phyloP scores from a whole-genome alignment of 2,329 filamentous ascomycete genomes.

The Blastomyces percursus region DNA sequence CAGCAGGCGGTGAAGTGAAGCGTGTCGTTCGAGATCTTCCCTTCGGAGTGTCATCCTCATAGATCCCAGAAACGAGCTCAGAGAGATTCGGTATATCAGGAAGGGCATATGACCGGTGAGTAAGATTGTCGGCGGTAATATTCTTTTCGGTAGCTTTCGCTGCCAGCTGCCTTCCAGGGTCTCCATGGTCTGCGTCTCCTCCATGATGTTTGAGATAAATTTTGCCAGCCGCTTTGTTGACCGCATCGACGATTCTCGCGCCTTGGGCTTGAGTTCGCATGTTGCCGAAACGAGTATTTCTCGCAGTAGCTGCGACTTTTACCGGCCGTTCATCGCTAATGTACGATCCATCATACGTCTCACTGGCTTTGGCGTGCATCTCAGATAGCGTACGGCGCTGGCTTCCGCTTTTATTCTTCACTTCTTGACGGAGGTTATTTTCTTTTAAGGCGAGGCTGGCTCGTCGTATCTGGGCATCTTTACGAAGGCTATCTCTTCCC shows the following conservation, averaged over 20 bases:
- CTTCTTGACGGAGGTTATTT: constrained; percentile 29
- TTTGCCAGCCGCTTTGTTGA: constrained; percentile 29
- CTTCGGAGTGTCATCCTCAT: constrained; percentile 47
- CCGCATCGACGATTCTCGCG: constrained; percentile 29
- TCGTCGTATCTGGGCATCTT: constrained; percentile 32
- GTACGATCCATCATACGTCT: constrained; percentile 43
- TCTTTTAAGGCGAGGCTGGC: constrained; percentile 33
- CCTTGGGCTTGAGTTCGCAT: constrained; percentile 31
- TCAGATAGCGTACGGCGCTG: constrained; percentile 44
- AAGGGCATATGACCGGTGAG: constrained; percentile 50
- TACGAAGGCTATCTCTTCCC: constrained; percentile 28
- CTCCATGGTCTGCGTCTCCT: neutral
- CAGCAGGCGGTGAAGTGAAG: constrained; percentile 40
- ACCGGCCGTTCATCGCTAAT: constrained; percentile 41
- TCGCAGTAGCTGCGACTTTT: constrained; percentile 32
- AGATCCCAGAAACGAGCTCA: constrained; percentile 49
- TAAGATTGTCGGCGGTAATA: constrained; percentile 35
- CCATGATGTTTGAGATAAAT: constrained; percentile 22
- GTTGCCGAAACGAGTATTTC: constrained; percentile 47
- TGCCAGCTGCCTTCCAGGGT: constrained; percentile 15
- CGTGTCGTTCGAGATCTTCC: constrained; percentile 42
- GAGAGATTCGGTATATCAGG: constrained; percentile 52
- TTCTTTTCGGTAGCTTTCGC: constrained; percentile 8
- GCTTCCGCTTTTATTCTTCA: constrained; percentile 28
- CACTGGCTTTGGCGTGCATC: constrained; percentile 43